A percentile compares a stretch with the other conserved stretches of the same genome.
Evolutionary conservation across 2,329 filamentous ascomycete species (phyloP).

Genomic region (Colletotrichum sp.): DNA sequence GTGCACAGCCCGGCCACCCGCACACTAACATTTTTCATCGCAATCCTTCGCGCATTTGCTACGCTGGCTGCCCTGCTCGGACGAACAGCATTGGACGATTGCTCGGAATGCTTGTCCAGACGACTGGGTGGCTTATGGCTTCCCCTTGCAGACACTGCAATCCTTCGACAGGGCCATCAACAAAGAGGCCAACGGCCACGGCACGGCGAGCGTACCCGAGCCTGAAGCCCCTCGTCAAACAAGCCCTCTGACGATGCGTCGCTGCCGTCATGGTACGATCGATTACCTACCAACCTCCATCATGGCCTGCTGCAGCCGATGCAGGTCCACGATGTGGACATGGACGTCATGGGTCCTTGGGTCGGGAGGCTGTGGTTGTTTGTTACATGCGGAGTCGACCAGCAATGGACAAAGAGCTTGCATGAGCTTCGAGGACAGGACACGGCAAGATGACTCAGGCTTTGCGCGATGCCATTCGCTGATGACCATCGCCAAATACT

Average conservation of each 20-base stretch:
- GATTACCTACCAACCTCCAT: neutral
- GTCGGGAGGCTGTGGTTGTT: neutral
- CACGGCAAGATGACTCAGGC: constrained; percentile 2
- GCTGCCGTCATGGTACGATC: neutral
- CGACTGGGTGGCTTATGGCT: constrained; percentile 1
- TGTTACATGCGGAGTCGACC: neutral
- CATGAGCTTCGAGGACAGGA: neutral
- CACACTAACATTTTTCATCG: neutral
- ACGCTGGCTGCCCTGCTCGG: neutral
- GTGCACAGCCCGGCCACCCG: constrained; percentile 4
- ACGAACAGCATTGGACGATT: neutral
- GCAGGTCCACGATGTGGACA: constrained; percentile 2
- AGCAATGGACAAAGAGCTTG: neutral
- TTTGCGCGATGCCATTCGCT: neutral
- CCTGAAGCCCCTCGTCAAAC: neutral
- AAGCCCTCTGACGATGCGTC: neutral
- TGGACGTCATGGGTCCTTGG: neutral
- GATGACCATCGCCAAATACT: neutral
- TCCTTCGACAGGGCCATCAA: neutral
- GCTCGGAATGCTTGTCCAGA: neutral
- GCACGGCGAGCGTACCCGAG: neutral
- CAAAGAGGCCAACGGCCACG: neutral
- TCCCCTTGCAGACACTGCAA: constrained; percentile 7
- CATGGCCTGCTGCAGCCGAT: neutral
- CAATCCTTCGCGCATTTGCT: neutral